Evolutionary conservation across 83 land plant species (phyloP).

Genomic region (Diphasiastrum complanatum): DNA sequence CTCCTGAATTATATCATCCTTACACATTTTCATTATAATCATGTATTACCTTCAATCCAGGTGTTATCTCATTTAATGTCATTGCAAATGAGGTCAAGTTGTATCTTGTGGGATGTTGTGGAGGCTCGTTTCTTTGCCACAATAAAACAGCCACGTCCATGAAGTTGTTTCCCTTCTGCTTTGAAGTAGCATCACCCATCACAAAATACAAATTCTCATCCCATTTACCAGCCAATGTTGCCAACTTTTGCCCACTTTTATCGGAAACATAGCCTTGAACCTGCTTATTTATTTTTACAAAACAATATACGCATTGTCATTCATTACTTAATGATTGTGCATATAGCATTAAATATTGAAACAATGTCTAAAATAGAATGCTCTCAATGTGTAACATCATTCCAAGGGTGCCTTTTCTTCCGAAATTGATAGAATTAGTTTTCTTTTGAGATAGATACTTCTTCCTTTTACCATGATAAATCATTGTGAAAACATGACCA

Average conservation of each 20-base stretch:
- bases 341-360: too few species aligned
- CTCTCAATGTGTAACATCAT: too few species aligned
- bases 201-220: conserved; percentile 80
- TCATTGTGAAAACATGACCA: too few species aligned
- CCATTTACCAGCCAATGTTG: conserved; percentile 72
- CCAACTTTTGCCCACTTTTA: conserved; percentile 59
- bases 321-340: too few species aligned
- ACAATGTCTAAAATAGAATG: too few species aligned
- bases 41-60: conserved; percentile 38
- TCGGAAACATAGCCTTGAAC: conserved; percentile 81
- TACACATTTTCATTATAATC: background rate
- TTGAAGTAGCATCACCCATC: conserved; percentile 56
- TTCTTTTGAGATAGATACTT: too few species aligned
- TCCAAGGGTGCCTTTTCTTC: too few species aligned
- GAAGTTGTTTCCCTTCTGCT: conserved; percentile 60
- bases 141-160: conserved; percentile 67
- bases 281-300: too few species aligned
- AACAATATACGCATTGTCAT: too few species aligned
- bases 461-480: too few species aligned
- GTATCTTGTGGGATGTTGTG: conserved; percentile 54
- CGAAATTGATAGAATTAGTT: too few species aligned
- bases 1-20: too few species aligned
- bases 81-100: conserved; percentile 78
- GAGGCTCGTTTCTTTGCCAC: conserved; percentile 57
- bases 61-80: conserved; percentile 67